A percentile compares a stretch with the other conserved stretches of the same genome.
Conservation (phyloP, 768 basidiomycete genomes). For the Phaffia tasmanica region DNA sequence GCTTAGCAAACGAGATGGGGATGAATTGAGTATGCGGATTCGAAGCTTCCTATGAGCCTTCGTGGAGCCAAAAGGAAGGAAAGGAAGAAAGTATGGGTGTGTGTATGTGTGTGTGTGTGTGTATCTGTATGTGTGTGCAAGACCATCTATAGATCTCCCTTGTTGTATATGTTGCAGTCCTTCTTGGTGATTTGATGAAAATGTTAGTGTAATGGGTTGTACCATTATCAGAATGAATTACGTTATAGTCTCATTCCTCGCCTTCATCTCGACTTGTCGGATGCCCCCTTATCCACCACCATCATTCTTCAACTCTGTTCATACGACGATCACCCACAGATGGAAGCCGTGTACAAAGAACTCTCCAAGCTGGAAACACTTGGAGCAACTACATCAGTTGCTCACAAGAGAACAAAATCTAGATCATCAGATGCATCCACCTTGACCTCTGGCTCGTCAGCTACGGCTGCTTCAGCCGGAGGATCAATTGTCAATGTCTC, state of each 20-base stretch:
- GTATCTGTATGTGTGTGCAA: no score
- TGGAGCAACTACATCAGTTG: constrained; percentile 33
- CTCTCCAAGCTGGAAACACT: constrained; percentile 63
- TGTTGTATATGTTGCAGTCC: no score
- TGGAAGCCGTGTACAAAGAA: constrained; percentile 70
- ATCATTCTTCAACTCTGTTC: no score
- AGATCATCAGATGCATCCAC: not conserved
- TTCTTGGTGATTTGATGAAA: no score
- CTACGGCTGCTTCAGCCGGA: constrained; percentile 39
- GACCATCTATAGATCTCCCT: no score
- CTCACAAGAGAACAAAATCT: constrained; percentile 8
- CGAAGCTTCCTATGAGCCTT: not conserved
- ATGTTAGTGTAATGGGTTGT: no score
- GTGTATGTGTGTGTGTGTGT: no score
- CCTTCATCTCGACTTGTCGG: no score
- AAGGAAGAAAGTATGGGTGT: no score
- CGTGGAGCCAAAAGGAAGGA: not conserved
- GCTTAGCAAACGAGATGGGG: constrained; percentile 1
- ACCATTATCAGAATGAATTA: no score
- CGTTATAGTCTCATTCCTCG: no score
- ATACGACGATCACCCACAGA: constrained; percentile 31
- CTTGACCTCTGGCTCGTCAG: constrained; percentile 36
- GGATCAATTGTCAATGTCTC: constrained; percentile 32
- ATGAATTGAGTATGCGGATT: not conserved
- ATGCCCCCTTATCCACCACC: no score